A percentile compares a stretch with the other conserved stretches of the same genome.
Conservation (phyloP, 2,329 filamentous ascomycete genomes). For the Cladosporium colombiae region DNA sequence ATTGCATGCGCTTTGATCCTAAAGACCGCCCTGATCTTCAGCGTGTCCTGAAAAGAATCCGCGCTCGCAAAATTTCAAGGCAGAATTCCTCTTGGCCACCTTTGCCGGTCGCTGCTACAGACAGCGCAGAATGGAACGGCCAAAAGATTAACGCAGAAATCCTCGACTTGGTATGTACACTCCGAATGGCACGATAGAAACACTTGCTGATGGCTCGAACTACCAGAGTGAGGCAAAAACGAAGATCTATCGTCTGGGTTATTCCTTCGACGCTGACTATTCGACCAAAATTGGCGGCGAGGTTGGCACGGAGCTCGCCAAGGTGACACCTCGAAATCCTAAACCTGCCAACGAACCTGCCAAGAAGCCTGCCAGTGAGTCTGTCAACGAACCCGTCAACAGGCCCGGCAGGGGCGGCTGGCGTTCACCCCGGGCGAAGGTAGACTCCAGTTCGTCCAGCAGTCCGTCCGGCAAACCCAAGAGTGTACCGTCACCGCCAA, state of each 20-base stretch:
- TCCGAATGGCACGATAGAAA: neutral
- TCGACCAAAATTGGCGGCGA: neutral
- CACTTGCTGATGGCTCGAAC: neutral
- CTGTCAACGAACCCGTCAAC: too few species aligned
- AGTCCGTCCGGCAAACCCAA: neutral
- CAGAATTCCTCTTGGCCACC: too few species aligned
- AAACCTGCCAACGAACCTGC: neutral
- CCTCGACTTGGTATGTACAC: neutral
- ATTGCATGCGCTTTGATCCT: neutral
- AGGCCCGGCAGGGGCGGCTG: too few species aligned
- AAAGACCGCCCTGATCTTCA: neutral
- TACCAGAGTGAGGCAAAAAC: neutral
- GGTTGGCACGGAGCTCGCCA: neutral
- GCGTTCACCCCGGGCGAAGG: too few species aligned
- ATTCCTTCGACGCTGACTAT: neutral
- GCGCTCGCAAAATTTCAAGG: neutral
- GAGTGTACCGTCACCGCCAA: neutral
- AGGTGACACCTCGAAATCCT: neutral
- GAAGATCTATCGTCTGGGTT: neutral
- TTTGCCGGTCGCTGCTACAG: too few species aligned
- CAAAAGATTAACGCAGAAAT: neutral
- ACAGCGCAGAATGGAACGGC: neutral
- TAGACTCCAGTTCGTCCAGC: neutral
- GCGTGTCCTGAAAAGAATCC: neutral
- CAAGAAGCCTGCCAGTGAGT: too few species aligned